Evolutionary conservation across 225 moss, liverwort and hornwort genomes (phyloP).

Genomic region (Pleurozium schreberi): DNA sequence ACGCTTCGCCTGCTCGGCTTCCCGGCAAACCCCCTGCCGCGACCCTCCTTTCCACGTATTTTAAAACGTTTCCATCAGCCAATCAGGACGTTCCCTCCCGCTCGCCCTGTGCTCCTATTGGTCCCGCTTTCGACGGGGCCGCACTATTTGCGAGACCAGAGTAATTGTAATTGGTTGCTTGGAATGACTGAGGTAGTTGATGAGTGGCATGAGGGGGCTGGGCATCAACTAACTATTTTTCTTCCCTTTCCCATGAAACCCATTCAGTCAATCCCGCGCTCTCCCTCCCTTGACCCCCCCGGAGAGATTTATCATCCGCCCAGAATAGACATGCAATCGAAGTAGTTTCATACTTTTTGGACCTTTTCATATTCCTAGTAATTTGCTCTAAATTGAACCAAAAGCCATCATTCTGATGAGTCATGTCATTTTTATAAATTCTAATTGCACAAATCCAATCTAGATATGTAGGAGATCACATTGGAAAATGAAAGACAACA

Average conservation of each 20-base stretch:
- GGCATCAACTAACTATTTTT: conserved; percentile 31
- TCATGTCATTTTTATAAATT: too few relatives aligned
- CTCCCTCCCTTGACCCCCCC: background rate
- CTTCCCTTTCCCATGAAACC: conserved; percentile 23
- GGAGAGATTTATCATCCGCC: background rate
- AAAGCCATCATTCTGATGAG: too few relatives aligned
- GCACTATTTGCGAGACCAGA: background rate
- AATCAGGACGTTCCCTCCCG: background rate
- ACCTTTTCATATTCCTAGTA: too few relatives aligned
- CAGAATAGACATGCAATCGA: too few relatives aligned
- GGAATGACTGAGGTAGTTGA: background rate
- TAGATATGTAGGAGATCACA: too few relatives aligned
- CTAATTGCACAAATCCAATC: too few relatives aligned
- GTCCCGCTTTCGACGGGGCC: background rate
- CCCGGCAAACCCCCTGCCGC: background rate
- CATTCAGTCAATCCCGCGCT: background rate
- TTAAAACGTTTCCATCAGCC: background rate
- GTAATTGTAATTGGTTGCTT: background rate
- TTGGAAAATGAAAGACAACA: too few relatives aligned
- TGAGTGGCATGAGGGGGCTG: background rate
- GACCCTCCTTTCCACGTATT: background rate
- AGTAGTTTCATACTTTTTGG: too few relatives aligned
- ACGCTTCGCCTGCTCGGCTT: background rate
- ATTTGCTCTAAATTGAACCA: too few relatives aligned
- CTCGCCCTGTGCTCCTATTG: too few relatives aligned